These are phyloP conservation scores for Hericium erinaceus DNA, from an alignment of 768 basidiomycete species.

Conservation along the genomic window DNA sequence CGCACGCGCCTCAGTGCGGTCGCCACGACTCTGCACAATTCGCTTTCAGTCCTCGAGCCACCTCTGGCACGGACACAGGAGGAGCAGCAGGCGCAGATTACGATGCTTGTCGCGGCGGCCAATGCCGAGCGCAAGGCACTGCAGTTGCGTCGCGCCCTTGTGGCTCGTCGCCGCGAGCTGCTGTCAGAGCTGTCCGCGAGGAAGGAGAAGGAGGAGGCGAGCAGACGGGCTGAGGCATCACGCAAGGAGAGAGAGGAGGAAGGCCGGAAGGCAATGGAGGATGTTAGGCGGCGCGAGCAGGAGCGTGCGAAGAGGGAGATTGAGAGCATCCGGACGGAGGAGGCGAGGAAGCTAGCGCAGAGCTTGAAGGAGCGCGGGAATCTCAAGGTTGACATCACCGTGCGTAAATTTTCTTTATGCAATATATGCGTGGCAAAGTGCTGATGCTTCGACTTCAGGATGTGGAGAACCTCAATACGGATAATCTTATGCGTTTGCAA, in stretches of 20 bases:
- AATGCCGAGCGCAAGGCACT: constrained; percentile 72
- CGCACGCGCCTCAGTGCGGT: constrained; percentile 72
- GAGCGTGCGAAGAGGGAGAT: constrained; percentile 64
- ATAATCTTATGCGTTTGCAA: constrained; percentile 80
- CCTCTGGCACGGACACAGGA: constrained; percentile 37
- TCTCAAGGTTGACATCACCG: constrained; percentile 57
- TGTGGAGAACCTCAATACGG: constrained; percentile 77
- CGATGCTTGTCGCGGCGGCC: constrained; percentile 51
- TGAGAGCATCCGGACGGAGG: constrained; percentile 68
- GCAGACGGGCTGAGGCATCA: constrained; percentile 59
- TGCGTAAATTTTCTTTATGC: constrained; percentile 28
- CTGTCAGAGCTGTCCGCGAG: constrained; percentile 75
- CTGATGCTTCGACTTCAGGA: constrained; percentile 35
- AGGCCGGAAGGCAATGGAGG: constrained; percentile 49
- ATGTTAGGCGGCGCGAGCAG: constrained; percentile 50
- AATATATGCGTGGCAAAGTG: background rate
- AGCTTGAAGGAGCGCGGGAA: constrained; percentile 73
- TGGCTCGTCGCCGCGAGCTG: constrained; percentile 78
- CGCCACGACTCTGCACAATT: constrained; percentile 62
- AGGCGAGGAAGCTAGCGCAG: constrained; percentile 84
- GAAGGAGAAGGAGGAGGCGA: constrained; percentile 84
- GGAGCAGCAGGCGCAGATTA: constrained; percentile 49
- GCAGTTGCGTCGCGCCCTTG: constrained; percentile 66
- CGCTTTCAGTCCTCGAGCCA: constrained; percentile 48
- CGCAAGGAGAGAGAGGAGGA: constrained; percentile 67